Evolutionary conservation across 2,329 filamentous ascomycete genomes (phyloP).

Genomic region (Corynespora cassiicola): DNA sequence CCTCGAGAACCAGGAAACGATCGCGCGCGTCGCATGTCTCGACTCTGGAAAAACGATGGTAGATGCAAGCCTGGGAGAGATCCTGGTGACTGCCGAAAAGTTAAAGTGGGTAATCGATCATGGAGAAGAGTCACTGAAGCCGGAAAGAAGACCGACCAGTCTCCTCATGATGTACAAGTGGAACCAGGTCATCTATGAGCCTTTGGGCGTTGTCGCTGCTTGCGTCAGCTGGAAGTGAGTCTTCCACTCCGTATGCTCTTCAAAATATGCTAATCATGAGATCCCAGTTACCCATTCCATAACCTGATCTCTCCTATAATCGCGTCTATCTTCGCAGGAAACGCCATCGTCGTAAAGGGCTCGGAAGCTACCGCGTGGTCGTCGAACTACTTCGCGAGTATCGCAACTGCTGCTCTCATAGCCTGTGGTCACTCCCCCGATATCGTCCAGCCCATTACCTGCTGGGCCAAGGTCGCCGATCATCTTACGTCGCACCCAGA

Average conservation of each 20-base stretch:
- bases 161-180: slow-evolving; percentile 94
- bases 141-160: slow-evolving; percentile 81
- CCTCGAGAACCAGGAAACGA: slow-evolving; percentile 85
- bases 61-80: slow-evolving; percentile 92
- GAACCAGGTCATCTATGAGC: slow-evolving; percentile 90
- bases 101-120: slow-evolving; percentile 92
- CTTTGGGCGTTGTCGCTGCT: slow-evolving; percentile 88
- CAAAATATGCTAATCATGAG: slow-evolving; percentile 9
- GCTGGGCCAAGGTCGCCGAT: slow-evolving; percentile 83
- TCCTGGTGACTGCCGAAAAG: slow-evolving; percentile 92
- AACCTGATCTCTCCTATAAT: slow-evolving; percentile 93
- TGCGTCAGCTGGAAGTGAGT: slow-evolving; percentile 95
- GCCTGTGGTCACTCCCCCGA: slow-evolving; percentile 84
- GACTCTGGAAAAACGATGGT: slow-evolving; percentile 97
- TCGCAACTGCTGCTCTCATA: slow-evolving; percentile 78
- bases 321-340: slow-evolving; percentile 87
- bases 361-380: slow-evolving; percentile 98
- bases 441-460: slow-evolving; percentile 83
- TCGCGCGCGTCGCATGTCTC: slow-evolving; percentile 83
- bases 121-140: slow-evolving; percentile 79
- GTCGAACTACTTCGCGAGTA: slow-evolving; percentile 78
- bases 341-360: slow-evolving; percentile 90
- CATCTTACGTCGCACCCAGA: slow-evolving; percentile 84
- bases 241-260: background rate
- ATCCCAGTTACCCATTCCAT: slow-evolving; percentile 70